Evolutionary conservation across 192 early-diverging fungal species (phyloP), one percentile per base, ranked within the genome.

Genomic region (Umbelopsis sp.): DNA sequence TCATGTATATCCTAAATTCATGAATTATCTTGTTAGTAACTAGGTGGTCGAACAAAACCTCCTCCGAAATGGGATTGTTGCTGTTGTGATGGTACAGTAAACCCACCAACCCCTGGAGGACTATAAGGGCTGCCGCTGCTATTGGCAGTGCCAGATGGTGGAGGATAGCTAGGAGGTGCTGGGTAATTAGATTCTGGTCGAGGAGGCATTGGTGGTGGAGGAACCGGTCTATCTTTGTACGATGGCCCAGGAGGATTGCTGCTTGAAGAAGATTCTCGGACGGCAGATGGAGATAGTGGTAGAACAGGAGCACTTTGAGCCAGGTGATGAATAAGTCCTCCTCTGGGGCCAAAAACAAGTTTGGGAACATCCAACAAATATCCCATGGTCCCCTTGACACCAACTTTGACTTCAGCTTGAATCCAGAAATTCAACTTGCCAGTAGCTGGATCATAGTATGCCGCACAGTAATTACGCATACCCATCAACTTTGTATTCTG

Each of bases 401-500:
- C 77, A 21, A 74, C 72, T 50, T 71, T 65, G n/a, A 65, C 56
- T 68, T 78, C 77, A 3, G 72, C 77, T 54, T 79, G 77, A 21
- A 75, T 75, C 77, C 77, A 75, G 65, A 74, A 79, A 52, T 72
- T 79, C 36, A 75, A 45, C 22, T 74, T 74, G 45, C 73, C 71
- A 20, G 70, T 72, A 12, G 9, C 26, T 54, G 73, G 66, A 70
- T 75, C 73, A 41, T 49, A 72, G 20, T 75, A 79, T 4, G 66
- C 77, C 11, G 74, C 73, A 59, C 70, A 75, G 45, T 79, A 79
- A 36, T 79, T 79, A 38, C 77, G 70, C 70, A 65, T 65, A 26
- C 77, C 77, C 77, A 79, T 75, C 3, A 79, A 32, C 22, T 79
- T 79, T 32, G 70, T 74, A 50, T 79, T 75, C 51, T 79, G 38